Evolutionary conservation across 345 rosid species (phyloP), one percentile per base, ranked within the genome.

Genomic region (Populus tremula): DNA sequence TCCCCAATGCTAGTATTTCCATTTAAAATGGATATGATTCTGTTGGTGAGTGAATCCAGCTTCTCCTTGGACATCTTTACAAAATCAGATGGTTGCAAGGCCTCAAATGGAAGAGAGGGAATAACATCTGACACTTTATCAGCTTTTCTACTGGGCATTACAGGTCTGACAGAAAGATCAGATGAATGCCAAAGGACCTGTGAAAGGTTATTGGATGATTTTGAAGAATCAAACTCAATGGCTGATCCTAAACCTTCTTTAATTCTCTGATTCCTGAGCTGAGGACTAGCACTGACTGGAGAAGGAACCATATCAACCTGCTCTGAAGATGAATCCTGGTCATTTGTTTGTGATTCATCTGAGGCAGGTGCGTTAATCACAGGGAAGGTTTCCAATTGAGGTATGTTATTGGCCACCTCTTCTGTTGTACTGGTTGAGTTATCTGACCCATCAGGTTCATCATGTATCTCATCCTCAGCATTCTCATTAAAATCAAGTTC

Each of bases 401-500:
- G 83, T 62, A 72, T 74, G 76, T 82, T 86, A 76, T 45, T 81
- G 78, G 82, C 89, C 69, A 39, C 84, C 73, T 81, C 92, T 69
- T 88, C 89, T 59, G 84, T 70, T 64, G 76, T 64, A 82, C 83
- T 85, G 66, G 73, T 70, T 50, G 88, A 75, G 78, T 79, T 85
- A 41, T 90, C 97, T 49, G 84, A 79, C 39, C 88, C 93, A 70
- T 92, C 96, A 73, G 86, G 49, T 80, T 96, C 99, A 64, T 93
- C 98, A 18, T 87, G 87, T 59, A 79, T 77, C 84, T 96, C 99
- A 43, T 91, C 97, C 77, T 93, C 97, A 67, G 79, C 66, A 72
- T 88, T 88, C 87, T 96, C 99, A 78, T 91, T 85, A 84, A 96
- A 96, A 88, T 96, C 94, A 82, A 96, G 99, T 80, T 96, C 99